Conservation (phyloP, 805 yeast species). For the Starmerella lactis-condensi region DNA sequence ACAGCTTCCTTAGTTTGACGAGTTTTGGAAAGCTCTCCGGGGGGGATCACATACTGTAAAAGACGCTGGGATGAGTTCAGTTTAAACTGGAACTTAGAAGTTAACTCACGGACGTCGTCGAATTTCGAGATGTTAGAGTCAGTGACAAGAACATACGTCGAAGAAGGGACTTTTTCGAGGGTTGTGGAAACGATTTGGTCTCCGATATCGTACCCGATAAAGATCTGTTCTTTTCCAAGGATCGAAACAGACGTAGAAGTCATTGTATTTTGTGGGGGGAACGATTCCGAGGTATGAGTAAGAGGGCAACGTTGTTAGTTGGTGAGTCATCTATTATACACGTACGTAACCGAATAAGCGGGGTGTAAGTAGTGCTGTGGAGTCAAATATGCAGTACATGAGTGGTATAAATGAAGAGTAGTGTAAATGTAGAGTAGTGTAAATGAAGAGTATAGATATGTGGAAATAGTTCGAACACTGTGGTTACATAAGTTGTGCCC, state of each 20-base stretch:
- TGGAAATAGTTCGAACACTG: conserved; percentile 4
- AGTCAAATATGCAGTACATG: conserved; percentile 1
- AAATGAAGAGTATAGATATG: neutral
- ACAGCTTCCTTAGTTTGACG: conserved; percentile 80
- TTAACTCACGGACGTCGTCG: conserved; percentile 32
- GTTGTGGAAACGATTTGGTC: conserved; percentile 55
- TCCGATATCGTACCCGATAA: conserved; percentile 71
- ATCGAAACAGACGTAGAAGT: conserved; percentile 39
- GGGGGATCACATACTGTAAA: conserved; percentile 56
- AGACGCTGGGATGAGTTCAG: conserved; percentile 28
- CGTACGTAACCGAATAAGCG: no score
- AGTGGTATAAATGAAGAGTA: neutral
- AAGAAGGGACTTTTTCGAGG: conserved; percentile 45
- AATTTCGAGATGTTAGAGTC: conserved; percentile 49
- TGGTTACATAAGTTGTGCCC: no score
- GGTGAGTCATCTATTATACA: no score
- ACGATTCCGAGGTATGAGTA: neutral
- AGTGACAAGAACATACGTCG: conserved; percentile 81
- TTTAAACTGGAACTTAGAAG: conserved; percentile 14
- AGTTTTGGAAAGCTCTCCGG: conserved; percentile 83
- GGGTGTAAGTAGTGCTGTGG: no score
- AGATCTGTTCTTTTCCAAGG: conserved; percentile 67
- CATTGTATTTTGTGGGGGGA: no score
- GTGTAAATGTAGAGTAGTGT: neutral
- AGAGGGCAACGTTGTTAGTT: neutral